These are phyloP conservation scores for Ophiostoma ulmi DNA, from an alignment of 2,329 filamentous ascomycete species.

Conservation along the genomic window DNA sequence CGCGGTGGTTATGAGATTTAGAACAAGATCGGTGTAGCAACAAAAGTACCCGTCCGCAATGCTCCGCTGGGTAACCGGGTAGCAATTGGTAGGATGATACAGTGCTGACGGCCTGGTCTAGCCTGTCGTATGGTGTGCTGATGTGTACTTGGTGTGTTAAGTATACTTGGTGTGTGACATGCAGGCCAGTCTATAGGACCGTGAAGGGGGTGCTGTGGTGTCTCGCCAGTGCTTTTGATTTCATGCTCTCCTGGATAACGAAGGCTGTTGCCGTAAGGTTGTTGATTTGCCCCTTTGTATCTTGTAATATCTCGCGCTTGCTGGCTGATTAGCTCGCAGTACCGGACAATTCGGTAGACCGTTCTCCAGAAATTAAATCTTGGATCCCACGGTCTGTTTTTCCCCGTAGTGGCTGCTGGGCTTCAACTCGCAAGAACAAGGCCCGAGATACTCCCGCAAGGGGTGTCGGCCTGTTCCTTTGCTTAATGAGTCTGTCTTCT, in stretches of 20 bases:
- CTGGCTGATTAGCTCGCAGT: not conserved
- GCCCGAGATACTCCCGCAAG: not conserved
- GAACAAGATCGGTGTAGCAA: not conserved
- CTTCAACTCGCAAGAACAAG: not conserved
- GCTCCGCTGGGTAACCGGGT: constrained; percentile 1
- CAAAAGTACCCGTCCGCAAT: not conserved
- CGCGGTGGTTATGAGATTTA: constrained; percentile 17
- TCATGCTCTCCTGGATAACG: not conserved
- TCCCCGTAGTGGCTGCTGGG: not conserved
- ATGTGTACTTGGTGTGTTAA: not conserved
- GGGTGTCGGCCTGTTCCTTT: constrained; percentile 11
- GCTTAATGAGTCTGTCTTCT: not conserved
- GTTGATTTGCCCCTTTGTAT: not conserved
- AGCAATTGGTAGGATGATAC: not conserved
- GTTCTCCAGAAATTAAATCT: not conserved
- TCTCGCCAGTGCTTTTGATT: not conserved
- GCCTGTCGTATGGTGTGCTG: not conserved
- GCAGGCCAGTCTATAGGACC: not conserved
- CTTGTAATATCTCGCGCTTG: not conserved
- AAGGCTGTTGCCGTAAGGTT: not conserved
- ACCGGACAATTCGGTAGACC: not conserved
- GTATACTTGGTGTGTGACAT: not conserved
- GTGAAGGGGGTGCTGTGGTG: not conserved
- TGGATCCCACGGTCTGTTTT: not conserved
- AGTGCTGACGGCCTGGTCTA: not conserved